These are phyloP conservation scores for Draba incana DNA, from an alignment of 345 rosid species.

Conservation along the genomic window DNA sequence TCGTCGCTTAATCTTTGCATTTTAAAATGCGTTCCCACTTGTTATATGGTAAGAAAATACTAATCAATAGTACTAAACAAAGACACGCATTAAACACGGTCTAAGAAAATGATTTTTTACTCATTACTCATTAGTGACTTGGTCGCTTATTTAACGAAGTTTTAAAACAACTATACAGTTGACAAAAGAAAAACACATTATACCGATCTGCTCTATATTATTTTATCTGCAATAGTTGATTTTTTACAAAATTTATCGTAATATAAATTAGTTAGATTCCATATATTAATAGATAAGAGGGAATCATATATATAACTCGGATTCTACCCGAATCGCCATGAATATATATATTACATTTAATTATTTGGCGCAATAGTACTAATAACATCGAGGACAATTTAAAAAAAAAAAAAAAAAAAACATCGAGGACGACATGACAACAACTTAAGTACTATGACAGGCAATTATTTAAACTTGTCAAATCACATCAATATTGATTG, in stretches of 20 bases:
- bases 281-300: not conserved
- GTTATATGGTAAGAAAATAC: conserved; percentile 14
- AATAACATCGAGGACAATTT: not conserved
- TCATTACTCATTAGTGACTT: not conserved
- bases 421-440: too few relatives aligned
- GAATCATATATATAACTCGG: conserved; percentile 5
- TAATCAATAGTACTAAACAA: conserved; percentile 1
- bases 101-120: not conserved
- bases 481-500: conserved; percentile 28
- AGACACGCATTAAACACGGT: conserved; percentile 34
- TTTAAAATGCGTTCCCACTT: conserved; percentile 17
- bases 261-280: not conserved
- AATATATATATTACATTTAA: too few relatives aligned
- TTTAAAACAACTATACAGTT: too few relatives aligned
- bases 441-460: conserved; percentile 16
- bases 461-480: conserved; percentile 28
- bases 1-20: not conserved
- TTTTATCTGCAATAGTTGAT: too few relatives aligned
- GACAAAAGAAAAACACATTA: too few relatives aligned
- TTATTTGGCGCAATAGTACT: not conserved
- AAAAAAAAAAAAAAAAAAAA: too few relatives aligned
- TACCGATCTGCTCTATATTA: too few relatives aligned
- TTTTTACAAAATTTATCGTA: too few relatives aligned
- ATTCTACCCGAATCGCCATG: too few relatives aligned
- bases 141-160: too few relatives aligned